Conservation (phyloP, 73 alveolate genomes). For the Paraurostyla sp. region DNA sequence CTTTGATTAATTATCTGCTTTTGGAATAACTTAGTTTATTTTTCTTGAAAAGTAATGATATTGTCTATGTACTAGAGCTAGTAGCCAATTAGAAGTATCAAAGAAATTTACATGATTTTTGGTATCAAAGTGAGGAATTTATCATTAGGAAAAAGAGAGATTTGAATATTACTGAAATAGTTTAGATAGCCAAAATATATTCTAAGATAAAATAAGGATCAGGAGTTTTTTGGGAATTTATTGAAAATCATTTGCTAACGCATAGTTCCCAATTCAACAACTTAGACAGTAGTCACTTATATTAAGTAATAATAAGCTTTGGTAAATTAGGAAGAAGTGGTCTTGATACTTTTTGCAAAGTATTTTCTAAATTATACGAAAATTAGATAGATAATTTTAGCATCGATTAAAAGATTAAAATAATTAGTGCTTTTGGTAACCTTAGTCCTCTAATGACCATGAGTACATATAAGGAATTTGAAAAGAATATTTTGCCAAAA, state of each 20-base stretch:
- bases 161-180: not conserved
- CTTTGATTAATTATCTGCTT: not conserved
- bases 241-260: not conserved
- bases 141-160: not conserved
- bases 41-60: conserved; percentile 7
- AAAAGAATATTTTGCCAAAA: not conserved
- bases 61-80: not conserved
- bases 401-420: not conserved
- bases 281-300: not conserved
- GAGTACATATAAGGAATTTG: not conserved
- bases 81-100: not conserved
- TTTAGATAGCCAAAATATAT: not conserved
- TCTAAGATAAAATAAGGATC: not conserved
- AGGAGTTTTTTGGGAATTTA: not conserved
- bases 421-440: not conserved
- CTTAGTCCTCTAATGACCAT: not conserved
- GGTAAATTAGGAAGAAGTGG: not conserved
- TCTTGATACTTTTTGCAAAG: not conserved
- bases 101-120: not conserved
- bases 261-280: not conserved
- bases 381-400: not conserved
- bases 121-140: not conserved
- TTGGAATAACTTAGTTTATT: not conserved
- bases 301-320: not conserved
- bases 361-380: not conserved